These are phyloP conservation scores for Penicillium longicatenatum DNA, from an alignment of 495 filamentous ascomycete species.

Conservation along the genomic window DNA sequence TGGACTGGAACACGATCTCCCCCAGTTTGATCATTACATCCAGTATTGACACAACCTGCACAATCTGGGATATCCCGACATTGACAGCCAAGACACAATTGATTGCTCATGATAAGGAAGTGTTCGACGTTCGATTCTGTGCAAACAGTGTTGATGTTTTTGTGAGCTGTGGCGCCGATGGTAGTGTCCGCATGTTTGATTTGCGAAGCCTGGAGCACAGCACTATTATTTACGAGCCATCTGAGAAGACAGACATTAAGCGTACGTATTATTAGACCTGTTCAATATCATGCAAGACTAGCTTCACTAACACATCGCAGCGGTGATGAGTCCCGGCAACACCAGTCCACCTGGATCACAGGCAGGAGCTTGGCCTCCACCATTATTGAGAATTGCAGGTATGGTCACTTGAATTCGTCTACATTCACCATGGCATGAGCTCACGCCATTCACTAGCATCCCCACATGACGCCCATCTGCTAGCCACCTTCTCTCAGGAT, in stretches of 20 bases:
- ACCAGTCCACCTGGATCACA: conserved; percentile 69
- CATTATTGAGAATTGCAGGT: conserved; percentile 81
- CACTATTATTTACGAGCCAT: conserved; percentile 98
- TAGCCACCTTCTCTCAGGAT: conserved; percentile 95
- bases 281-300: not conserved
- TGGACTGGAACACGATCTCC: conserved; percentile 97
- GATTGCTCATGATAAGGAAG: conserved; percentile 98
- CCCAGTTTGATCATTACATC: conserved; percentile 97
- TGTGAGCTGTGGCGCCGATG: conserved; percentile 95
- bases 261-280: conserved; percentile 46
- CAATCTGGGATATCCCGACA: conserved; percentile 99
- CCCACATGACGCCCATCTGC: conserved; percentile 91
- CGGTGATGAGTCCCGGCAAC: conserved; percentile 54
- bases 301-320: conserved; percentile 10
- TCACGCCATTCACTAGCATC: conserved; percentile 58
- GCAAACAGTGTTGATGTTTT: conserved; percentile 96
- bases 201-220: conserved; percentile 94
- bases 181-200: conserved; percentile 98
- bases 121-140: conserved; percentile 97
- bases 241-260: conserved; percentile 79
- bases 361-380: conserved; percentile 77
- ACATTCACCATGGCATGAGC: not conserved
- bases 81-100: conserved; percentile 97
- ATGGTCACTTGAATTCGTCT: conserved; percentile 9
- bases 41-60: conserved; percentile 98